These are phyloP conservation scores for Bondarzewia mesenterica DNA, from an alignment of 1,284 basidiomycete species.

Conservation along the genomic window DNA sequence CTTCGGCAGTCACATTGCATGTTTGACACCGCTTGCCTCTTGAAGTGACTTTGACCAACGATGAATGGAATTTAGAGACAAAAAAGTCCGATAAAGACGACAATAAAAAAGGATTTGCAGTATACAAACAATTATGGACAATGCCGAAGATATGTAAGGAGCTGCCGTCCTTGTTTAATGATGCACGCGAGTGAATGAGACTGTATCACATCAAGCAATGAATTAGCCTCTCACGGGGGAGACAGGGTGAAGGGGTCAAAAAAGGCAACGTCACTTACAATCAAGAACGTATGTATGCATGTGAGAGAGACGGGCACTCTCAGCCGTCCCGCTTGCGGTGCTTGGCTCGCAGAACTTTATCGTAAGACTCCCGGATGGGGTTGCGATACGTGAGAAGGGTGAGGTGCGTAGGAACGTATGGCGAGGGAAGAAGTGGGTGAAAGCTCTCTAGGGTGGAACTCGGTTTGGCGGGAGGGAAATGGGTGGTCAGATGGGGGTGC, in stretches of 20 bases:
- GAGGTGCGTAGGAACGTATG: conserved; percentile 61
- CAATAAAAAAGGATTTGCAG: neutral
- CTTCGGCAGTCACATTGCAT: neutral
- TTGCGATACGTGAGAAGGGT: conserved; percentile 54
- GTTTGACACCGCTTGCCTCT: neutral
- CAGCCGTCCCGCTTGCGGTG: conserved; percentile 1
- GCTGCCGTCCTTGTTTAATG: neutral
- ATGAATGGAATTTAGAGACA: neutral
- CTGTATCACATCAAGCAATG: neutral
- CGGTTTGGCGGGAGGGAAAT: conserved; percentile 50
- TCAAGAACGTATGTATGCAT: neutral
- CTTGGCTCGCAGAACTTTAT: conserved; percentile 56
- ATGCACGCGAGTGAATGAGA: neutral
- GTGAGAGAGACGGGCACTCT: neutral
- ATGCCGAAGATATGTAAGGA: neutral
- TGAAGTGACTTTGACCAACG: too few relatives aligned
- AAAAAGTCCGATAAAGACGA: neutral
- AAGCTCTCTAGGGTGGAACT: conserved; percentile 44
- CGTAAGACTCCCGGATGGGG: conserved; percentile 61
- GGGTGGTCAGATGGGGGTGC: conserved; percentile 35
- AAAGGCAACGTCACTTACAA: neutral
- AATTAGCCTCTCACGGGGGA: neutral
- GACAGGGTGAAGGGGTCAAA: neutral
- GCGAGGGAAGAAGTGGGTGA: conserved; percentile 61
- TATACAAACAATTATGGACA: neutral